phyloP scores from a whole-genome alignment of 108 stramenopile species.

The Chaetoceros muelleri region DNA sequence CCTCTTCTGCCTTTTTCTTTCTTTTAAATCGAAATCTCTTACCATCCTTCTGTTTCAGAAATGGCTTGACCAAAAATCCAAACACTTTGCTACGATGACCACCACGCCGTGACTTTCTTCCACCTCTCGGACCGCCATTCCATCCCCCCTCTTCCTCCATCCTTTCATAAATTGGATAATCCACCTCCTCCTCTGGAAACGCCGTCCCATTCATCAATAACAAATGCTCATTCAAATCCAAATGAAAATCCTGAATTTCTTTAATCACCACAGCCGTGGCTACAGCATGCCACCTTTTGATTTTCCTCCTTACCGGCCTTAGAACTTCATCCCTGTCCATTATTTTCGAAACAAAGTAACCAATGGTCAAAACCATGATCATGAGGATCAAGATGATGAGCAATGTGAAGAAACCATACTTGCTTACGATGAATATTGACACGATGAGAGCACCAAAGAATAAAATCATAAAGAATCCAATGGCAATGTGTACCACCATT shows the following conservation, averaged over 20 bases:
- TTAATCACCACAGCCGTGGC: conserved; percentile 7
- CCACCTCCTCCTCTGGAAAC: not conserved
- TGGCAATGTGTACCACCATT: conserved; percentile 3
- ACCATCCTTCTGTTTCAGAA: conserved; percentile 1
- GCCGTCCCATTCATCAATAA: conserved; percentile 9
- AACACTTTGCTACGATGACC: conserved; percentile 2
- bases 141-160: not conserved
- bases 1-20: not conserved
- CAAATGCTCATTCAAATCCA: conserved; percentile 11
- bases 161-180: not conserved
- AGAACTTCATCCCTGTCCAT: conserved; percentile 2
- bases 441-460: not conserved
- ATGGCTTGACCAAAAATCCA: conserved; percentile 7
- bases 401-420: conserved; percentile 5
- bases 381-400: conserved; percentile 1
- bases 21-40: not conserved
- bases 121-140: not conserved
- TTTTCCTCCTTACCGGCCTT: conserved; percentile 6
- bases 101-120: not conserved
- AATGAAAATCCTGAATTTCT: conserved; percentile 8
- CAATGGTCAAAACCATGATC: not conserved
- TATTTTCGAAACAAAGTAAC: not conserved
- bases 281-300: conserved; percentile 7
- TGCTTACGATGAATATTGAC: not conserved
- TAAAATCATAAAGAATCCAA: conserved; percentile 6